Percentiles rank a stretch among this genome's conserved stretches.
These are phyloP conservation scores for Phytopythium montanum DNA, from an alignment of 352 stramenopile genomes.

Conservation along the genomic window DNA sequence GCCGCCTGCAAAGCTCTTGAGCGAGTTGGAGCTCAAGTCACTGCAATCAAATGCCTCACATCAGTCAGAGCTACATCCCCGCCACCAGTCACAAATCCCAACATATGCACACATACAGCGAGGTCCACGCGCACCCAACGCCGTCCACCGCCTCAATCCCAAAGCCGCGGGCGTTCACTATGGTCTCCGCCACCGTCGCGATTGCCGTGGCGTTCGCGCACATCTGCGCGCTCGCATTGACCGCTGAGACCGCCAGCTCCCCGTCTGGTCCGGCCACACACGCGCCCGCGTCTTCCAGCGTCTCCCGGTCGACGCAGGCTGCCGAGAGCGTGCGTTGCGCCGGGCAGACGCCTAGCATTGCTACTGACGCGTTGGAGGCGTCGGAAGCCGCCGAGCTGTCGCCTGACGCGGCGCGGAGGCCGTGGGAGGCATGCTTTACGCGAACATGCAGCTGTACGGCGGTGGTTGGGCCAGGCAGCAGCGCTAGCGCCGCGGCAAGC, in stretches of 20 bases:
- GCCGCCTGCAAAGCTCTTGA: neutral
- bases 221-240: neutral
- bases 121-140: constrained; percentile 1
- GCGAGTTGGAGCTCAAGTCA: constrained; percentile 8
- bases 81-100: neutral
- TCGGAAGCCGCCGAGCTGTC: neutral
- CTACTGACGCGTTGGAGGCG: neutral
- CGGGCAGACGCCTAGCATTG: constrained; percentile 2
- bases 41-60: neutral
- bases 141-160: neutral
- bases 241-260: neutral
- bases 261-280: neutral
- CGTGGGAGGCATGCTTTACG: neutral
- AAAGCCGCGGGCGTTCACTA: neutral
- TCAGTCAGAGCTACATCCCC: neutral
- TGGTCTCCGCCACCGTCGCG: neutral
- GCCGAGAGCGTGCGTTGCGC: neutral
- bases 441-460: neutral
- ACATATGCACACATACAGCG: neutral
- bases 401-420: neutral
- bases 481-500: neutral
- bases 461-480: too few species aligned
- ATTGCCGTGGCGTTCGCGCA: neutral
- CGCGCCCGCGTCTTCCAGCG: neutral
- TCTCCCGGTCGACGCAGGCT: constrained; percentile 3